Base-by-base conservation (phyloP, 257 asterid genomes). In the Salvia miltiorrhiza region DNA sequence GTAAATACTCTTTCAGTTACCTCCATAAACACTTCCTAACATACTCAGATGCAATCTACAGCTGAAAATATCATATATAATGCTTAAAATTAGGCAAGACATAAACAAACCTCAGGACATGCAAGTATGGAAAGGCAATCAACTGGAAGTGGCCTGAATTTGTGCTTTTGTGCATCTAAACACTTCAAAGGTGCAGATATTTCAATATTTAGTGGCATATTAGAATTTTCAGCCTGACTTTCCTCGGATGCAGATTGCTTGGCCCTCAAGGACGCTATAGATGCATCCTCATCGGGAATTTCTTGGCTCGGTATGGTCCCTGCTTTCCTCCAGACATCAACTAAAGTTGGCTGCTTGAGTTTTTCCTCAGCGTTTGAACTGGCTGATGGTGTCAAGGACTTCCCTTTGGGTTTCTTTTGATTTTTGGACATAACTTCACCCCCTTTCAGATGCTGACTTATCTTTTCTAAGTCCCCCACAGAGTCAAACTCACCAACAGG, bases 131-230 rank as follows among this genome's bases (percentile, higher is more conserved):
- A 66, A 79, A 83, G 74, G 77, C 96, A 88, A 59, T 82, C 87
- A 50, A 79, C 79, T 55, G 74, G 79, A 79, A 90, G 90, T 72
- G 90, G 95, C 89, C 97, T 85, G 86, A 88, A 86, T 61, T 85
- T 90, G 85, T 79, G 63, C 71, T 78, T 81, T 73, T 90, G 97
- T 57, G 83, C 82, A 78, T 88, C 95, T 53, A 90, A 71, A 67
- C 65, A 72, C 81, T 78, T 82, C 30, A 76, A 62, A 70, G 82
- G 82, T 33, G 81, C 79, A 71, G 87, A 88, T 44, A 88, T 67
- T 65, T 90, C 92, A 37, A 88, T 39, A 70, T 44, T 54, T 67
- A 70, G 75, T 40, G 78, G 67, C 14, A 72, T 21, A 66, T 69
- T 77, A 47, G 62, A 73, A 71, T 75, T 82, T 65, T 77, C 70